phyloP scores from a whole-genome alignment of 768 basidiomycete species.

The Dioszegia aurantiaca region DNA sequence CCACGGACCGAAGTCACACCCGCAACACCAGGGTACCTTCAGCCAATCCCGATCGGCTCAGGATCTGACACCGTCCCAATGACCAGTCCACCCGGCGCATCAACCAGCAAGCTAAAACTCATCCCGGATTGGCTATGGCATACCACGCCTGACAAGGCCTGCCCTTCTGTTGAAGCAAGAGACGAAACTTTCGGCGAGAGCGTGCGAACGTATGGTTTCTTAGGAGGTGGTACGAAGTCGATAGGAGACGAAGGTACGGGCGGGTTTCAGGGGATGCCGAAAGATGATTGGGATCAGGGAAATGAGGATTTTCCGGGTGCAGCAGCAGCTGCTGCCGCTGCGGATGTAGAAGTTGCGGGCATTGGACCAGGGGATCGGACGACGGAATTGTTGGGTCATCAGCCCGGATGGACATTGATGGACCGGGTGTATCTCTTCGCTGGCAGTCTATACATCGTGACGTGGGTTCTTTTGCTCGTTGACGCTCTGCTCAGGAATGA shows the following conservation, averaged over 20 bases:
- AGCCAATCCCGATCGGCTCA: neutral
- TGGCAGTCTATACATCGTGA: constrained; percentile 47
- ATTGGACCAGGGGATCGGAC: constrained; percentile 22
- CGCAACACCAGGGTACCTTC: neutral
- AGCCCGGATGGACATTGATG: constrained; percentile 48
- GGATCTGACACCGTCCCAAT: neutral
- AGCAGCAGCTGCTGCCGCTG: neutral
- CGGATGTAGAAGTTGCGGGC: constrained; percentile 28
- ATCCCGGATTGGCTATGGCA: constrained; percentile 10
- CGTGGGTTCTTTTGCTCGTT: constrained; percentile 33
- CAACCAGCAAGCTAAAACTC: neutral
- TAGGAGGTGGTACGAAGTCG: neutral
- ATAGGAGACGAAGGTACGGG: neutral
- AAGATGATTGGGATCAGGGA: constrained; percentile 8
- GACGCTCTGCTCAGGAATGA: neutral
- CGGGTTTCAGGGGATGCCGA: too few species aligned
- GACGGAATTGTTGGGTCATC: constrained; percentile 37
- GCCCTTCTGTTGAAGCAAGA: neutral
- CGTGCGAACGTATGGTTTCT: constrained; percentile 6
- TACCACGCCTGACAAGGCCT: neutral
- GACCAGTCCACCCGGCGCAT: neutral
- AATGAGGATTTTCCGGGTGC: constrained; percentile 8
- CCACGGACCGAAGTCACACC: neutral
- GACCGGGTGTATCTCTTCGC: constrained; percentile 47
- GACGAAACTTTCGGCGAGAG: constrained; percentile 22